Conservation (phyloP, 495 filamentous ascomycete species). For the Friedmanniomyces simplex region DNA sequence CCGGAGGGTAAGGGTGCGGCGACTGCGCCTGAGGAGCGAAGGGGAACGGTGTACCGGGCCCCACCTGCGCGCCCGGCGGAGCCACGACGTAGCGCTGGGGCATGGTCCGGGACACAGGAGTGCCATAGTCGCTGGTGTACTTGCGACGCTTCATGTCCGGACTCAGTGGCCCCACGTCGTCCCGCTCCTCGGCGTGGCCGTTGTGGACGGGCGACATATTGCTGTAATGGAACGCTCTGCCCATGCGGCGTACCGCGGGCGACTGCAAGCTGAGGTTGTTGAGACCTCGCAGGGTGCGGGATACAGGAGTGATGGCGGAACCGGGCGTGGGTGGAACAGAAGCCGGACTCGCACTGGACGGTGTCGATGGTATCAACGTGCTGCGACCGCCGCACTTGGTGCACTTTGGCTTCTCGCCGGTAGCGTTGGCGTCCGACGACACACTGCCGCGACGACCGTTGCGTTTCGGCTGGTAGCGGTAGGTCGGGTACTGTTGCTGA, state of each 20-base stretch:
- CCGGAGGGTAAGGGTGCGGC: slow-evolving; percentile 2
- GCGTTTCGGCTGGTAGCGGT: slow-evolving; percentile 85
- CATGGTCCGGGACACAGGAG: neutral
- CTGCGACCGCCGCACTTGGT: slow-evolving; percentile 53
- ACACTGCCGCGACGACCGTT: slow-evolving; percentile 36
- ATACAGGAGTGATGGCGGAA: slow-evolving; percentile 25
- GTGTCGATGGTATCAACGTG: slow-evolving; percentile 38
- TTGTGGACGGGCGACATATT: slow-evolving; percentile 11
- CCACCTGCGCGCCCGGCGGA: neutral
- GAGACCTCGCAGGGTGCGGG: slow-evolving; percentile 32
- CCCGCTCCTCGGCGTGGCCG: slow-evolving; percentile 20
- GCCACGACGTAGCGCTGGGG: neutral
- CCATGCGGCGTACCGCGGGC: slow-evolving; percentile 12
- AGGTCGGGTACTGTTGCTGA: slow-evolving; percentile 81
- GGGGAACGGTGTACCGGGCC: slow-evolving; percentile 22
- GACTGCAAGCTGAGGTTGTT: slow-evolving; percentile 33
- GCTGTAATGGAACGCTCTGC: neutral
- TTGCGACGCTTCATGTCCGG: slow-evolving; percentile 29
- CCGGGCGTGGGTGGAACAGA: slow-evolving; percentile 31
- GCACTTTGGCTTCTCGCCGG: slow-evolving; percentile 40
- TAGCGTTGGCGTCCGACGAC: slow-evolving; percentile 4
- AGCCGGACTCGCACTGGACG: slow-evolving; percentile 2
- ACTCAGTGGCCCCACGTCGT: slow-evolving; percentile 21
- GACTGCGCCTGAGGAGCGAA: slow-evolving; percentile 1
- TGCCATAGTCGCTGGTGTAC: slow-evolving; percentile 15